A percentile compares a stretch with the other conserved stretches of the same genome.
Evolutionary conservation across 805 yeast genomes (phyloP).

Genomic region (Cyberlindnera subsufficiens): DNA sequence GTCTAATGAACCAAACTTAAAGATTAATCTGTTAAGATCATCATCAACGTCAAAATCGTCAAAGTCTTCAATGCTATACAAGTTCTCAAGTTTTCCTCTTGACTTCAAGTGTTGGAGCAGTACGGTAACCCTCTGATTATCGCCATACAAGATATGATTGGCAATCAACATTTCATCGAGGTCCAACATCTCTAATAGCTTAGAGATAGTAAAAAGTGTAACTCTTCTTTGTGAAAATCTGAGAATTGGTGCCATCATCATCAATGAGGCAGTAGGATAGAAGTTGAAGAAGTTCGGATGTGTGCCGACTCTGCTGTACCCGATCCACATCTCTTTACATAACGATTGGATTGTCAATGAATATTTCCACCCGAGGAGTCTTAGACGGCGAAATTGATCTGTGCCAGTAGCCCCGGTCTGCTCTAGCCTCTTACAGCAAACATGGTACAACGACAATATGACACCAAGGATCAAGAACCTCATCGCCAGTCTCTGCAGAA

Average conservation of each 20-base stretch:
- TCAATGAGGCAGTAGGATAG: constrained; percentile 6
- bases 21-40: constrained; percentile 1
- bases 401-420: constrained; percentile 9
- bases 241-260: constrained; percentile 12
- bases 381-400: constrained; percentile 1
- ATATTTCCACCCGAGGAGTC: constrained; percentile 12
- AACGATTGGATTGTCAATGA: constrained; percentile 8
- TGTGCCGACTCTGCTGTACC: constrained; percentile 5
- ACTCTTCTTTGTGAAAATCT: constrained; percentile 15
- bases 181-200: constrained; percentile 6
- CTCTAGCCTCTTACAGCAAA: constrained; percentile 12
- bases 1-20: constrained; percentile 6
- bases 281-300: constrained; percentile 8
- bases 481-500: constrained; percentile 8
- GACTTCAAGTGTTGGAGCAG: constrained; percentile 2
- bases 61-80: constrained; percentile 5
- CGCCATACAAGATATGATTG: constrained; percentile 10
- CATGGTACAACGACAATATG: constrained; percentile 11
- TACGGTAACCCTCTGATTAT: constrained; percentile 1
- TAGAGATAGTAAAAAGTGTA: constrained; percentile 6
- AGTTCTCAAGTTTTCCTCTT: constrained; percentile 3
- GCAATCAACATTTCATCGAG: constrained; percentile 11
- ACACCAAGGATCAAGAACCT: constrained; percentile 6
- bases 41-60: constrained; percentile 11
- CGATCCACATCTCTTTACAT: constrained; percentile 12